Evolutionary conservation across 1,284 basidiomycete species (phyloP), one percentile per base, ranked within the genome.

Genomic region (Papiliotrema terrestris): DNA sequence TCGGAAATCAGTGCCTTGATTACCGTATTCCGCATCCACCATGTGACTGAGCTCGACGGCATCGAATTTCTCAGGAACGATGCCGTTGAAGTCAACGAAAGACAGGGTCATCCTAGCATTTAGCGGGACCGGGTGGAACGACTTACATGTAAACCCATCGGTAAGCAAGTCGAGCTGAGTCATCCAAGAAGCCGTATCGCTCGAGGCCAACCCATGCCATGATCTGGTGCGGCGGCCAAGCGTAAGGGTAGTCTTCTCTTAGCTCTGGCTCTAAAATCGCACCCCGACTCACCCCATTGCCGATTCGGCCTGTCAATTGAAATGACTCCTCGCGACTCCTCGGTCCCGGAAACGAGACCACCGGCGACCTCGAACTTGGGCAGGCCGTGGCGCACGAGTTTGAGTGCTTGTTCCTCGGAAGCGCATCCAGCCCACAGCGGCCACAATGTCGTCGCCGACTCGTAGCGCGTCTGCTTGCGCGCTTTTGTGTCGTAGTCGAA

Each of bases 1-100:
- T 80, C 92, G 91, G 80, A 98, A 98, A 79, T 97, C 93, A 65
- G 94, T 83, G 52, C 95, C 95, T 76, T 98, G 95, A 77, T 98
- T 98, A 14, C 95, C 96, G 74, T 98, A 98, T 79, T 98, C 95
- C 44, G 95, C 95, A 69, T 95, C 93, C 4, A 98, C 94, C 57
- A 97, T 82, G 77, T 97, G 94, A 2, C 90, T 93, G 20, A 95
- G 82, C 72, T 87, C 89, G 64, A 98, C 95, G 0, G 93, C 95
- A 69, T 98, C 94, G 72, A 97, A 98, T 86, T 98, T 98, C 80
- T 98, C 94, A 0, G 94, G 92, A 2, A 98, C 93, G 39, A 96
- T 89, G 15, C 94, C 94, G 72, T 97, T 97, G 78, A 96, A 96
- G 77, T 97, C 91, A 52, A 93, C 90, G 50, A 79, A 79, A 1